Percentiles rank a stretch among this genome's conserved stretches.
Conservation (phyloP, 2,329 filamentous ascomycete species). For the Geoglossum cookeanum region DNA sequence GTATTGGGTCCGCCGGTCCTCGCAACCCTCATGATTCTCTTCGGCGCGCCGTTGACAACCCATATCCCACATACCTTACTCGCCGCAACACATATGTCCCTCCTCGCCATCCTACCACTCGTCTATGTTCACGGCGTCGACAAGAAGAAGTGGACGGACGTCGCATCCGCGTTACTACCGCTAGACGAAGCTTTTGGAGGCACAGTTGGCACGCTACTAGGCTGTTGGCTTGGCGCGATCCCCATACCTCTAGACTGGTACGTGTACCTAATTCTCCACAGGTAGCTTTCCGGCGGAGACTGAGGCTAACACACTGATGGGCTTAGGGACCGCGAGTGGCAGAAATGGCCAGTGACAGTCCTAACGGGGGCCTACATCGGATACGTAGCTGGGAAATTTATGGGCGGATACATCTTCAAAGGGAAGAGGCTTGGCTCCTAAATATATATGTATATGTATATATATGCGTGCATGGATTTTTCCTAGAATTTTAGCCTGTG, state of each 20-base stretch:
- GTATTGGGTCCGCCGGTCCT: too few species aligned
- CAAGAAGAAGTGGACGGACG: constrained; percentile 45
- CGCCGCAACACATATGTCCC: constrained; percentile 62
- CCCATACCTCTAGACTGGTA: constrained; percentile 90
- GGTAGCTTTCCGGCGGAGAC: not conserved
- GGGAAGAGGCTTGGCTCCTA: not conserved
- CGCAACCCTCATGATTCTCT: too few species aligned
- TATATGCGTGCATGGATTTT: not conserved
- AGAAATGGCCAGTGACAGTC: constrained; percentile 91
- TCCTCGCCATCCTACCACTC: constrained; percentile 60
- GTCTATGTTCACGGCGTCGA: constrained; percentile 77
- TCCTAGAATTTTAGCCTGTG: too few species aligned
- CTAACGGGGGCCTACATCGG: constrained; percentile 66
- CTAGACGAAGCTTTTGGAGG: constrained; percentile 74
- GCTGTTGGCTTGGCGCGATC: constrained; percentile 83
- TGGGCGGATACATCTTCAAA: not conserved
- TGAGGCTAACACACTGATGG: constrained; percentile 1
- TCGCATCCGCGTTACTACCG: constrained; percentile 49
- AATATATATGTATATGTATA: not conserved
- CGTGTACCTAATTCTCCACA: constrained; percentile 11
- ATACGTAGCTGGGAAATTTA: constrained; percentile 45
- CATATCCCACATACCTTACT: too few species aligned
- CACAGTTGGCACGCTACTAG: constrained; percentile 55
- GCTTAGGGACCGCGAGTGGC: constrained; percentile 76
- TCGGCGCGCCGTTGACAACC: too few species aligned